These are phyloP conservation scores for Paratinospora sagittata DNA, from an alignment of 164 flowering plant species.

Conservation along the genomic window DNA sequence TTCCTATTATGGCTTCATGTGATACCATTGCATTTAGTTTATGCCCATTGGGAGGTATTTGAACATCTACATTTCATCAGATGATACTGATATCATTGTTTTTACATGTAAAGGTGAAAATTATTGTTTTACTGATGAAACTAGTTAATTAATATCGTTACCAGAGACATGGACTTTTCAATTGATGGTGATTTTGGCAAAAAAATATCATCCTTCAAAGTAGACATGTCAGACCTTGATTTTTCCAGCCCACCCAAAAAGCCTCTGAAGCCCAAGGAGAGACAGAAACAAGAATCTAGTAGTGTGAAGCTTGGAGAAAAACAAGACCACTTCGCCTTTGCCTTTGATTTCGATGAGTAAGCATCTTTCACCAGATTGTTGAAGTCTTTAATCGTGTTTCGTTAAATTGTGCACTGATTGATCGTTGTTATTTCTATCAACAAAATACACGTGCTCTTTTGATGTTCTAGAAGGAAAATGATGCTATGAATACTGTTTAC, in stretches of 20 bases:
- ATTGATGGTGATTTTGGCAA: constrained; percentile 72
- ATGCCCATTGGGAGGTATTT: neutral
- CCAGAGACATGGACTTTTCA: constrained; percentile 82
- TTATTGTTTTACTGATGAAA: neutral
- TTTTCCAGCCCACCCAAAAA: constrained; percentile 56
- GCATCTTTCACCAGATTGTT: constrained; percentile 12
- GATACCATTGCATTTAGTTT: neutral
- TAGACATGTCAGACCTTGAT: constrained; percentile 84
- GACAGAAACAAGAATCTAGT: constrained; percentile 33
- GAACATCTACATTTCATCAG: neutral
- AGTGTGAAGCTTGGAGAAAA: constrained; percentile 35
- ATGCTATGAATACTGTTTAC: neutral
- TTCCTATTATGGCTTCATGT: neutral
- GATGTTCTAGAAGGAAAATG: neutral
- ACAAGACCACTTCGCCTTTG: constrained; percentile 42
- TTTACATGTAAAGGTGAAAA: neutral
- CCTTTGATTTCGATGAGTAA: constrained; percentile 76
- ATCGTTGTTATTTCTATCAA: neutral
- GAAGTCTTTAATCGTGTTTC: neutral
- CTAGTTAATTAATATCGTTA: constrained; percentile 13
- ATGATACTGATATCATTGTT: neutral
- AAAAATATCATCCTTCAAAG: constrained; percentile 73
- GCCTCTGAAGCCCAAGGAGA: constrained; percentile 40
- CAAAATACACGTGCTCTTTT: neutral
- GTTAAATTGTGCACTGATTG: neutral